Evolutionary conservation across 2,329 filamentous ascomycete species (phyloP), one percentile per base, ranked within the genome.

Genomic region (Monilinia fructicola): DNA sequence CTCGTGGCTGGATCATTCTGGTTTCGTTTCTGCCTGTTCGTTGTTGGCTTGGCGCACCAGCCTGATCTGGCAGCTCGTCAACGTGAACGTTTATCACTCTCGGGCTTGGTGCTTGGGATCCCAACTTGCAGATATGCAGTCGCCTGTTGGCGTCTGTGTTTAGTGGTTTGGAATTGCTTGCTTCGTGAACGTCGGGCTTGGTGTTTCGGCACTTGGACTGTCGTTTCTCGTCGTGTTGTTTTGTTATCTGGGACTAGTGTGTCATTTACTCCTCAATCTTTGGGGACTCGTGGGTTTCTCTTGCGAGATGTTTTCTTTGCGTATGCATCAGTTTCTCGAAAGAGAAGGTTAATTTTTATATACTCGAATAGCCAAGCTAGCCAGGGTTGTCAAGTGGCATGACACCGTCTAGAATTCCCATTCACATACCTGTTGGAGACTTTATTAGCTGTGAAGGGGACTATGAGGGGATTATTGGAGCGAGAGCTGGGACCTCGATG

Each of bases 311-410:
- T 12, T 5, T n/a, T 35, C 0, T 60, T 48, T 21, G 35, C 11
- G 21, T 35, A 38, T 12, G 44, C 11, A 35, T 10, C 12, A 23
- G 28, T 14, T 56, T 56, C 62, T 46, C 7, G 21, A 48, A 31
- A 18, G 38, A 21, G 40, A 35, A 56, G 40, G 38, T 54, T 35
- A 48, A 3, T 7, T 28, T n/a, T 4, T 6, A 1, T 12, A n/a
- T 64, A 16, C 46, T 38, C 14, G 12, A 38, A 55, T 6, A 28
- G 46, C 59, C 28, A 62, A 62, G 59, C 12, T 53, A n/a, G 46
- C 46, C 46, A 62, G 53, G 46, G n/a, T 40, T 53, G 59, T 31
- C 46, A 53, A 62, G 46, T 26, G 28, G 31, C 38, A 53, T n/a
- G 7, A 31, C 40, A 52, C 23, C 42, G 28, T 48, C 18, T 35